A percentile compares a stretch with the other conserved stretches of the same genome.
Conservation (phyloP, 2,329 filamentous ascomycete genomes). For the Diaporthe sp. region DNA sequence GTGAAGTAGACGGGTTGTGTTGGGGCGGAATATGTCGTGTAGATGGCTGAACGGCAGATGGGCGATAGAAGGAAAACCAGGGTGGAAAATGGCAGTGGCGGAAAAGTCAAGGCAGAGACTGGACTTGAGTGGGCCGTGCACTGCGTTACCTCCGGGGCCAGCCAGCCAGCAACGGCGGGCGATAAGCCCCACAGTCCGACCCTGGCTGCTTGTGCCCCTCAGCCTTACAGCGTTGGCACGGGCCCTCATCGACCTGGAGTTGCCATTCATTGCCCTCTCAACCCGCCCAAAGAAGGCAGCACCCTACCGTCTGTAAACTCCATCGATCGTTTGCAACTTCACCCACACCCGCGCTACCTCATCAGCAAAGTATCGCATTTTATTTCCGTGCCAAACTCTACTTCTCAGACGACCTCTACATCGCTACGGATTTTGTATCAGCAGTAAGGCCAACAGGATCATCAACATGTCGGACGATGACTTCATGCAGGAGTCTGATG, state of each 20-base stretch:
- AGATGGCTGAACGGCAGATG: background rate
- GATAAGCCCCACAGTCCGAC: background rate
- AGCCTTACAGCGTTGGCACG: conserved; percentile 28
- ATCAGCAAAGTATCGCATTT: background rate
- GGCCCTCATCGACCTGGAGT: conserved; percentile 14
- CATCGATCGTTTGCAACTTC: conserved; percentile 26
- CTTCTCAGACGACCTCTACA: background rate
- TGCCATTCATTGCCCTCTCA: conserved; percentile 2
- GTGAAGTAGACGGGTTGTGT: background rate
- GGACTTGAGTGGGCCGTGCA: background rate
- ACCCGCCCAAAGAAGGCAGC: conserved; percentile 14
- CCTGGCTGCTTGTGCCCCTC: background rate
- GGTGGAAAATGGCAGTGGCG: conserved; percentile 31
- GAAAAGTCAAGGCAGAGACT: conserved; percentile 15
- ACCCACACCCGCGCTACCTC: background rate
- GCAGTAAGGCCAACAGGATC: background rate
- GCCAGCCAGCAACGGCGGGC: background rate
- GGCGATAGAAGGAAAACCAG: background rate
- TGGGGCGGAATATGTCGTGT: background rate
- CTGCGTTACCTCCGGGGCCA: background rate
- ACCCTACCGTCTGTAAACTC: background rate
- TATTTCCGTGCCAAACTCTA: background rate
- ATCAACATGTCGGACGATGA: conserved; percentile 85
- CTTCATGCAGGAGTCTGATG: conserved; percentile 93
- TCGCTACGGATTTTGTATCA: background rate